phyloP scores from a whole-genome alignment of 805 yeast species.

The Lachancea fermentati region DNA sequence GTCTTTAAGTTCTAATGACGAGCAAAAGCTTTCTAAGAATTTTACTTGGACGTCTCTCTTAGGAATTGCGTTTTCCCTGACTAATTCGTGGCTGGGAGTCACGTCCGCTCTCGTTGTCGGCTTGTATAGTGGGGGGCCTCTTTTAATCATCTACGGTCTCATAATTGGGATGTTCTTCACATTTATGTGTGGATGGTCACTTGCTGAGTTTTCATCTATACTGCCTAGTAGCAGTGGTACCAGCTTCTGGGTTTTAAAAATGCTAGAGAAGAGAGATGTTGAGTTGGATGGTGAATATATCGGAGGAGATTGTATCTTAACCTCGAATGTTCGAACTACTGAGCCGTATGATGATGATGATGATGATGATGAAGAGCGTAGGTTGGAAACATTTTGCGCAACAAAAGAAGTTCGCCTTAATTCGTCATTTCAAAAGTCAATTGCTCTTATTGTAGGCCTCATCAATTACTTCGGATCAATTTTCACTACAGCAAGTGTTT shows the following conservation, averaged over 20 bases:
- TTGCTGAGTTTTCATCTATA: slow-evolving; percentile 49
- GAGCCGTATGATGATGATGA: too few species aligned
- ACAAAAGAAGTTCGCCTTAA: slow-evolving; percentile 4
- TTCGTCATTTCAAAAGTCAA: slow-evolving; percentile 26
- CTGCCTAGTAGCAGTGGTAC: slow-evolving; percentile 57
- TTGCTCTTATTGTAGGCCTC: slow-evolving; percentile 51
- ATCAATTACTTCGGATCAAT: slow-evolving; percentile 58
- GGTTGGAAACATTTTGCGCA: slow-evolving; percentile 11
- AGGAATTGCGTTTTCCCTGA: slow-evolving; percentile 56
- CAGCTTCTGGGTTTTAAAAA: slow-evolving; percentile 51
- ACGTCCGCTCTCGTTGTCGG: slow-evolving; percentile 52
- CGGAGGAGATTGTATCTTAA: neutral
- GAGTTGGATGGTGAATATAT: neutral
- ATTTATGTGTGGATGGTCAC: slow-evolving; percentile 42
- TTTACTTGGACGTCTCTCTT: slow-evolving; percentile 44
- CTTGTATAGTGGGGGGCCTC: slow-evolving; percentile 53
- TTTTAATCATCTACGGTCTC: slow-evolving; percentile 52
- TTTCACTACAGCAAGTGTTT: slow-evolving; percentile 56
- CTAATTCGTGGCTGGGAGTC: slow-evolving; percentile 59
- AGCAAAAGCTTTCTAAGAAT: slow-evolving; percentile 18
- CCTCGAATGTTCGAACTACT: neutral
- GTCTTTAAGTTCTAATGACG: neutral
- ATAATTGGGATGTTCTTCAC: slow-evolving; percentile 45
- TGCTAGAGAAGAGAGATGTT: slow-evolving; percentile 31
- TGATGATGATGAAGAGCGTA: slow-evolving; percentile 8